Conservation (phyloP, 2,329 filamentous ascomycete genomes). For the Pseudogymnoascus sp. region DNA sequence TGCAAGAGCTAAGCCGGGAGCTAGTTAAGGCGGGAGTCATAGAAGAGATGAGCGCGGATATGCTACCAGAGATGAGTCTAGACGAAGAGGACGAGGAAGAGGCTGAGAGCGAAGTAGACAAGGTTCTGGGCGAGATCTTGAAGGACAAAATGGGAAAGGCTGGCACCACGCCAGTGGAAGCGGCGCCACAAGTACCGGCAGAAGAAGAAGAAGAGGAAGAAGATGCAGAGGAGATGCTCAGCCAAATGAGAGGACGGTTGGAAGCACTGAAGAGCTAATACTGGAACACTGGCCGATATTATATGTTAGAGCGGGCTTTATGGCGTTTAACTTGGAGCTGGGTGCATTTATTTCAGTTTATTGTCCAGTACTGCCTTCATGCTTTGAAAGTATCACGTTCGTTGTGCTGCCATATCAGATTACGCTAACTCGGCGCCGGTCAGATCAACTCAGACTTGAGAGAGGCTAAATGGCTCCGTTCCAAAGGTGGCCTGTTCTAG, state of each 20-base stretch:
- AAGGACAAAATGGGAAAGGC: slow-evolving; percentile 70
- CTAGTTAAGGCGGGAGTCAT: slow-evolving; percentile 93
- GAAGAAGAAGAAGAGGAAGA: slow-evolving; percentile 68
- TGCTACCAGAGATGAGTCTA: slow-evolving; percentile 66
- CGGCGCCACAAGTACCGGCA: slow-evolving; percentile 39
- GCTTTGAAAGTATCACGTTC: neutral
- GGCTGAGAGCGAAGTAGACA: slow-evolving; percentile 78
- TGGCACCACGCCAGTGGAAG: slow-evolving; percentile 49
- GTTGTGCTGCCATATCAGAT: neutral
- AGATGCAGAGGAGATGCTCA: slow-evolving; percentile 81
- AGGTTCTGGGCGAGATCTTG: slow-evolving; percentile 83
- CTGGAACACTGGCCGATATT: neutral
- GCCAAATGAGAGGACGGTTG: slow-evolving; percentile 85
- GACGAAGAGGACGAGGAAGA: slow-evolving; percentile 70
- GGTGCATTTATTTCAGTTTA: neutral
- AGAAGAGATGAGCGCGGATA: slow-evolving; percentile 92
- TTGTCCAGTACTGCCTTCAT: neutral
- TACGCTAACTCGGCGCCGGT: neutral
- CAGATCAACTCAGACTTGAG: neutral
- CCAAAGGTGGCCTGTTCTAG: neutral
- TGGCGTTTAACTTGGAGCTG: neutral
- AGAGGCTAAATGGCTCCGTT: neutral
- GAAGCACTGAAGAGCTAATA: slow-evolving; percentile 81
- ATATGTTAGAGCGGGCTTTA: slow-evolving; percentile 6
- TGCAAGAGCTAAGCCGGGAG: slow-evolving; percentile 80